These are phyloP conservation scores for Debaryomycetaceae sp. DNA, from an alignment of 1,139 yeast genomes.

Conservation along the genomic window DNA sequence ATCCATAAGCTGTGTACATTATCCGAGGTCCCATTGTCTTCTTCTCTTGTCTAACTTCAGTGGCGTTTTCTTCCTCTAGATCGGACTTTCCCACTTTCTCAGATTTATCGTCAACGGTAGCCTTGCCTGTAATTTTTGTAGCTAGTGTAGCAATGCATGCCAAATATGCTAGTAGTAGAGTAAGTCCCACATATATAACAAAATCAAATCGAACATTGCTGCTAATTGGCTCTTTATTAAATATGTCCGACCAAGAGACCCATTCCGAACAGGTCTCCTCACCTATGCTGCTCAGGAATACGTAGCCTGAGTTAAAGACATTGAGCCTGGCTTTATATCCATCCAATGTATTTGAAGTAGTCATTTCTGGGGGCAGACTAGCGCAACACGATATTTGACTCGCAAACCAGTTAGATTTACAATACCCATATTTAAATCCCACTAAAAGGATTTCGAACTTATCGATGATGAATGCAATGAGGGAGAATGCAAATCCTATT, in stretches of 20 bases:
- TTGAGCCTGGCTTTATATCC: constrained; percentile 6
- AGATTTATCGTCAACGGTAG: neutral
- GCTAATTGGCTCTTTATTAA: constrained; percentile 18
- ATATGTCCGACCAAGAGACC: constrained; percentile 44
- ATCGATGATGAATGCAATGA: constrained; percentile 53
- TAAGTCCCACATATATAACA: constrained; percentile 36
- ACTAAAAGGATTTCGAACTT: constrained; percentile 48
- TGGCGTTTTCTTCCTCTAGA: neutral
- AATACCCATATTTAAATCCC: constrained; percentile 55
- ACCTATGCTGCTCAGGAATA: constrained; percentile 7
- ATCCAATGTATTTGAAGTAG: neutral
- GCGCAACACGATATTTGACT: constrained; percentile 46
- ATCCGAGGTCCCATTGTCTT: constrained; percentile 15
- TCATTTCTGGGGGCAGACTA: neutral
- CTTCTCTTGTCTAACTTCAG: constrained; percentile 1
- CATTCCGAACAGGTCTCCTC: constrained; percentile 33
- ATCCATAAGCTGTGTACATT: constrained; percentile 56
- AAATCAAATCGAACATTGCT: constrained; percentile 23
- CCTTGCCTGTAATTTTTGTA: constrained; percentile 37
- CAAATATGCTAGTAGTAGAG: constrained; percentile 42
- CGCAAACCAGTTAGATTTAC: constrained; percentile 44
- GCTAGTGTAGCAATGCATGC: constrained; percentile 49
- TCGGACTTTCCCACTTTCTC: neutral
- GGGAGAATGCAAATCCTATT: constrained; percentile 47
- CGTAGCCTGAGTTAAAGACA: constrained; percentile 21